Evolutionary conservation across 139 green algal genomes (phyloP), one percentile per base, ranked within the genome.

Genomic region (Ettlia oleoabundans): DNA sequence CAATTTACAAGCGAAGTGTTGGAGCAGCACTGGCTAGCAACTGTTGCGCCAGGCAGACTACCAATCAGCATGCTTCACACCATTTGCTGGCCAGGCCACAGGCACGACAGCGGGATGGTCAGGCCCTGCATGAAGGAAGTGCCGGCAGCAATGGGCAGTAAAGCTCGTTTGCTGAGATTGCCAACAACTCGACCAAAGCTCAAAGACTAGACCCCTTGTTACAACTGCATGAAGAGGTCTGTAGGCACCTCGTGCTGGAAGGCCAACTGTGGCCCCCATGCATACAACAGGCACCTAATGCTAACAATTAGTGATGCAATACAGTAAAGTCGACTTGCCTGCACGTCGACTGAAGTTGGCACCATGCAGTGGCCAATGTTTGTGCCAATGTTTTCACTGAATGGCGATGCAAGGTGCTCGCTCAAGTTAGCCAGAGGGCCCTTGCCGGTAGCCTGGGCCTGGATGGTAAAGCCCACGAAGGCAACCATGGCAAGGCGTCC

Each of bases 401-500:
- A 82, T 80, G 94, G 94, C 86, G 94, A 85, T 28, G 89, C 42
- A 40, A 85, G 81, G 85, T 89, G 81, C 64, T 86, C 85, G 42
- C 64, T 33, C 76, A 95, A 86, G 87, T 91, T 92, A 42, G 75
- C 74, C 47, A 89, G 75, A 38, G 81, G 81, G 68, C 93, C 92
- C 85, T 95, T 95, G 85, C 91, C 71, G 47, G 71, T 78, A 47
- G 71, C 71, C 73, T 81, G 75, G 28, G 75, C 92, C 37, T 92
- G 32, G 81, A 91, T 91, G 24, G 88, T 81, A 58, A 81, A 81
- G 58, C 51, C 94, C 68, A 97, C 90, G 88, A 96, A 96, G 78
- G 92, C 93, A 86, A 98, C 92, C 95, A 98, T 98, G 63, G 96
- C 96, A 30, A 98, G 90, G 81, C 95, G 92, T 71, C 95, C 94